Evolutionary conservation across 2,329 filamentous ascomycete genomes (phyloP).

Genomic region (Lachnellula suecica): DNA sequence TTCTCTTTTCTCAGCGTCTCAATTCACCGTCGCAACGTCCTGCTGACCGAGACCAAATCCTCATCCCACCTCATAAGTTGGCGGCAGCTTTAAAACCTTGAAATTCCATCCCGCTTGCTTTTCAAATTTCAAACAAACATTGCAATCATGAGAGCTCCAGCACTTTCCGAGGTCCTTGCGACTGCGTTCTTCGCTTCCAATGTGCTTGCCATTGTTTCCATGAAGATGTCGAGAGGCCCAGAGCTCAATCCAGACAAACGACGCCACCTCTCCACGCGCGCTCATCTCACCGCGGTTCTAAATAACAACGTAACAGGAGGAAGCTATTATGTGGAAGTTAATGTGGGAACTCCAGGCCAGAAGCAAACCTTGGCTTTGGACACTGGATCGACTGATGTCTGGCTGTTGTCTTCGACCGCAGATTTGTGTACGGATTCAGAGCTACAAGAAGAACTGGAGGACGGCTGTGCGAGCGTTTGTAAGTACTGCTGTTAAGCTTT

Average conservation of each 20-base stretch:
- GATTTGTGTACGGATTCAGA: slow-evolving; percentile 18
- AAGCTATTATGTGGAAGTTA: slow-evolving; percentile 46
- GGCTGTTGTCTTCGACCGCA: slow-evolving; percentile 44
- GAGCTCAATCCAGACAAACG: not conserved
- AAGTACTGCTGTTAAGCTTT: slow-evolving; percentile 33
- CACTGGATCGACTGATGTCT: slow-evolving; percentile 63
- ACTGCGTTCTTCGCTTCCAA: slow-evolving; percentile 1
- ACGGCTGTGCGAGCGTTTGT: slow-evolving; percentile 39
- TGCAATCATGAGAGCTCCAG: not conserved
- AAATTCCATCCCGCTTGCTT: too few species aligned
- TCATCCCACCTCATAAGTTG: too few species aligned
- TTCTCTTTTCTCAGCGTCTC: too few species aligned
- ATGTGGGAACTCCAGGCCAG: slow-evolving; percentile 58
- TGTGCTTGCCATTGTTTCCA: slow-evolving; percentile 2
- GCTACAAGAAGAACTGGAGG: slow-evolving; percentile 24
- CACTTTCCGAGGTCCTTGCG: slow-evolving; percentile 1
- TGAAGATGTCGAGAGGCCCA: slow-evolving; percentile 5
- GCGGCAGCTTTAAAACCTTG: too few species aligned
- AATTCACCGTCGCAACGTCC: too few species aligned
- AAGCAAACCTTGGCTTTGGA: slow-evolving; percentile 54
- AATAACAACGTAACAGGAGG: slow-evolving; percentile 54
- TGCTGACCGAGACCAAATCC: too few species aligned
- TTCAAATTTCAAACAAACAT: too few species aligned
- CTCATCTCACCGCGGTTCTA: slow-evolving; percentile 13
- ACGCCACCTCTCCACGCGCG: slow-evolving; percentile 9